phyloP scores from a whole-genome alignment of 2,329 filamentous ascomycete species.

The Pseudogymnoascus sp. region DNA sequence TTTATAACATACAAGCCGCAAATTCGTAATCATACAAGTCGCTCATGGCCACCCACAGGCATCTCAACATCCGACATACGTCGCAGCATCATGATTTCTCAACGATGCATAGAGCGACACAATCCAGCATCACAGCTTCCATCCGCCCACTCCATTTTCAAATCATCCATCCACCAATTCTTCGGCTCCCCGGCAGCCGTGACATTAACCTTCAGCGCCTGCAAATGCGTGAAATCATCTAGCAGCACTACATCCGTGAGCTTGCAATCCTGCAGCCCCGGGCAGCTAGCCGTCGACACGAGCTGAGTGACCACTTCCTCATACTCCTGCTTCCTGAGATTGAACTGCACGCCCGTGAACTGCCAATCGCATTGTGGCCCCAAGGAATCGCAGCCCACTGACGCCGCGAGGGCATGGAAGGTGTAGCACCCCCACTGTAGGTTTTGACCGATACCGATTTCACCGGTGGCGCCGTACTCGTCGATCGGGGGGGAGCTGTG shows the following conservation, averaged over 20 bases:
- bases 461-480: not conserved
- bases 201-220: conserved; percentile 37
- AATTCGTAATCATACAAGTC: not conserved
- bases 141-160: not conserved
- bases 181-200: conserved; percentile 33
- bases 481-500: not conserved
- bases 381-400: conserved; percentile 36
- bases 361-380: conserved; percentile 33
- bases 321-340: conserved; percentile 20
- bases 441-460: conserved; percentile 16
- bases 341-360: conserved; percentile 32
- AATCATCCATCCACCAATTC: conserved; percentile 36
- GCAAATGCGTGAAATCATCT: conserved; percentile 31
- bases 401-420: conserved; percentile 32
- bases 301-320: conserved; percentile 24
- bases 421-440: conserved; percentile 33
- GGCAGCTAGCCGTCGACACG: conserved; percentile 29
- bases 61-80: not conserved
- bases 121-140: not conserved
- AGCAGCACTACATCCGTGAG: conserved; percentile 28
- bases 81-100: not conserved
- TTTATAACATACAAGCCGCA: not conserved
- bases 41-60: not conserved
- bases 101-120: not conserved
- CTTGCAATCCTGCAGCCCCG: conserved; percentile 26